A percentile compares a stretch with the other conserved stretches of the same genome.
Evolutionary conservation across 1,139 yeast species (phyloP).

Genomic region (Suhomyces taliae): DNA sequence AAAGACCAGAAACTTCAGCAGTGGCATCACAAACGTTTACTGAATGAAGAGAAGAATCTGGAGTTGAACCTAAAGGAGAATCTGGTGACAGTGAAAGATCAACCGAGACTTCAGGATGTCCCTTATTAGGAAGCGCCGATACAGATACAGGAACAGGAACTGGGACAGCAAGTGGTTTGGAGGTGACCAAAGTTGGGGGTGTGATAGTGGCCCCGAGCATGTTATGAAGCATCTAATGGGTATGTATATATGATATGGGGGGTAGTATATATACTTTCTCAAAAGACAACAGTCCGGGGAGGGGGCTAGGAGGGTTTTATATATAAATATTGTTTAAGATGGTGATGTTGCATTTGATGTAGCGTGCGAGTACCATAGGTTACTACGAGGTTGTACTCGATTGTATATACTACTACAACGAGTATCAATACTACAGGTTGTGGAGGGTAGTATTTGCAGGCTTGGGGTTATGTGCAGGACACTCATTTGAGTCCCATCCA

Average conservation of each 20-base stretch:
- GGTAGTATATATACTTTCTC: not conserved
- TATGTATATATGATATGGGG: too few relatives aligned
- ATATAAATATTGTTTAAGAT: slow-evolving; percentile 1
- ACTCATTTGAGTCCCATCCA: too few relatives aligned
- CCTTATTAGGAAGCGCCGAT: not conserved
- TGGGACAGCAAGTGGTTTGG: not conserved
- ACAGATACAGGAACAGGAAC: not conserved
- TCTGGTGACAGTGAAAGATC: slow-evolving; percentile 7
- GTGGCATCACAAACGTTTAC: slow-evolving; percentile 2
- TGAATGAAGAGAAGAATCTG: slow-evolving; percentile 6
- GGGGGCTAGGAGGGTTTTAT: slow-evolving; percentile 3
- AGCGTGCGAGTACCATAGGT: slow-evolving; percentile 1
- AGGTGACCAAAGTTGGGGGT: not conserved
- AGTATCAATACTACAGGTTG: too few relatives aligned
- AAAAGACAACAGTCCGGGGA: not conserved
- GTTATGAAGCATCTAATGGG: not conserved
- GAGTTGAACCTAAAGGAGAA: slow-evolving; percentile 7
- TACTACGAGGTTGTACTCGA: not conserved
- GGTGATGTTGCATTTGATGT: slow-evolving; percentile 9
- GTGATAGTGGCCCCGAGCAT: slow-evolving; percentile 6
- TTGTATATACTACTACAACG: not conserved
- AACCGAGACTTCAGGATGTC: not conserved
- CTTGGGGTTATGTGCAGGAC: too few relatives aligned
- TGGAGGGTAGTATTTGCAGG: too few relatives aligned
- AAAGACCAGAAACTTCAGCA: slow-evolving; percentile 3